Conservation (phyloP, 805 yeast species). For the Torulaspora delbrueckii region DNA sequence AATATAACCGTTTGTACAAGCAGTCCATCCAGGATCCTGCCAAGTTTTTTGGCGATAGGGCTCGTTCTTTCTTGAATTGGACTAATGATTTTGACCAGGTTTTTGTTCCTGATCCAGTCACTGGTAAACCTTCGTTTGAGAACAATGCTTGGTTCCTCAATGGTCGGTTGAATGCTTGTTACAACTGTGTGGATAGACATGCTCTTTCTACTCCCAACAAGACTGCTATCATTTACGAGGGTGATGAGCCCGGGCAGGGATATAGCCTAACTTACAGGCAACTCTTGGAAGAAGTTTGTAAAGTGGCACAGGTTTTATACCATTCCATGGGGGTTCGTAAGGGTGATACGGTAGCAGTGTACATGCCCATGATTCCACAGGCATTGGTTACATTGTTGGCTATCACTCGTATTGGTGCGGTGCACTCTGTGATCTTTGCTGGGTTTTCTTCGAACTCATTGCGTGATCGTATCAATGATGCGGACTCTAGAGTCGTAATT, state of each 20-base stretch:
- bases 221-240: slow-evolving; percentile 73
- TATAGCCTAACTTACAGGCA: slow-evolving; percentile 63
- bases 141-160: slow-evolving; percentile 72
- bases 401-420: slow-evolving; percentile 73
- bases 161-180: slow-evolving; percentile 75
- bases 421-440: slow-evolving; percentile 81
- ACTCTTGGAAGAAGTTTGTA: slow-evolving; percentile 62
- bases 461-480: slow-evolving; percentile 67
- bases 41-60: slow-evolving; percentile 72
- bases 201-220: slow-evolving; percentile 67
- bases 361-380: slow-evolving; percentile 82
- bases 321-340: slow-evolving; percentile 60
- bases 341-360: slow-evolving; percentile 83
- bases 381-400: slow-evolving; percentile 74
- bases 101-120: slow-evolving; percentile 36
- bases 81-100: slow-evolving; percentile 65
- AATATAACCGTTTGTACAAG: slow-evolving; percentile 64
- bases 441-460: slow-evolving; percentile 74
- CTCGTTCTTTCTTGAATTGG: slow-evolving; percentile 72
- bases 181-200: slow-evolving; percentile 78
- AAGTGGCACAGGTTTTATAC: slow-evolving; percentile 64
- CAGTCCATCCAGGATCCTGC: slow-evolving; percentile 78
- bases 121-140: slow-evolving; percentile 37
- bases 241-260: slow-evolving; percentile 64
- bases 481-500: slow-evolving; percentile 64